A percentile compares a stretch with the other conserved stretches of the same genome.
Evolutionary conservation across 2,329 filamentous ascomycete genomes (phyloP).

Genomic region (Xylaria sp.): DNA sequence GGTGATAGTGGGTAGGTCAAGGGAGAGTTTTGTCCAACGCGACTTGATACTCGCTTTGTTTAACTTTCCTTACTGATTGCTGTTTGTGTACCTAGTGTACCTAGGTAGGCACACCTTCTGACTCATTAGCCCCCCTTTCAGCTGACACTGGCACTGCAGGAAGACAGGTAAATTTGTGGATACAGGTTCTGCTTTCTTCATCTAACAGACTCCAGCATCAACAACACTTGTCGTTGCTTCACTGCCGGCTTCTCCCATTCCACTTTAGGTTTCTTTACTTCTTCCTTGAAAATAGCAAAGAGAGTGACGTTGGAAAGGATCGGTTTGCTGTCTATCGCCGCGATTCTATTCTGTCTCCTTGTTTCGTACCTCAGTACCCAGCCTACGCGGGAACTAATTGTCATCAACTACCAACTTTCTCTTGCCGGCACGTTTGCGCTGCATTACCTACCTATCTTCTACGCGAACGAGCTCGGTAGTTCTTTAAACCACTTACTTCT

Average conservation of each 20-base stretch:
- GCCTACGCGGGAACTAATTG: neutral
- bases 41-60: neutral
- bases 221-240: neutral
- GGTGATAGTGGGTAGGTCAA: neutral
- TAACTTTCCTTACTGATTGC: neutral
- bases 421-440: constrained; percentile 6
- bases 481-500: neutral
- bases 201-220: neutral
- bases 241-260: neutral
- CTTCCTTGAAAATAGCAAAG: neutral
- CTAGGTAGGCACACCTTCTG: no score
- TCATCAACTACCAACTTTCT: neutral
- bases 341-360: neutral
- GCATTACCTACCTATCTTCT: constrained; percentile 1
- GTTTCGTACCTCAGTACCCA: neutral
- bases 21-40: neutral
- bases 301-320: neutral
- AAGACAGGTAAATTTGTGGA: neutral
- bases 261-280: neutral
- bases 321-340: neutral
- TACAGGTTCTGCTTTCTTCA: neutral
- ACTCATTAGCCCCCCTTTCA: neutral
- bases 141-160: neutral
- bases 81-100: neutral
- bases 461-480: neutral